Conservation (phyloP, 345 rosid genomes). For the Arabis hirsuta region DNA sequence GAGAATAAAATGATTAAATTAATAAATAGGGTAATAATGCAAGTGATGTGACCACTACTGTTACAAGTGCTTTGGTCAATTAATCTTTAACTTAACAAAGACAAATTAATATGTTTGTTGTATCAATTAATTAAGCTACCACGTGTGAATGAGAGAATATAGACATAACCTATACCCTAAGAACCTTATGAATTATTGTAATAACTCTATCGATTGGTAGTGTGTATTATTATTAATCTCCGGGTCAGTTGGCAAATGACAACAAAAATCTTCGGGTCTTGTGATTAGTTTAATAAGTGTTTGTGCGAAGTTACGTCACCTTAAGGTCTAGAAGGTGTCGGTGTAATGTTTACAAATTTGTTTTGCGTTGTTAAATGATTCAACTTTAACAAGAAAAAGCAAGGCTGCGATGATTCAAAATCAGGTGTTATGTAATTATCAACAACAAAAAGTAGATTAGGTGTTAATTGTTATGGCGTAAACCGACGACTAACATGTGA, state of each 20-base stretch:
- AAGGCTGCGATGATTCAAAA: constrained; percentile 26
- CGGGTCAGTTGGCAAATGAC: constrained; percentile 20
- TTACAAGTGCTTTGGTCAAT: constrained; percentile 28
- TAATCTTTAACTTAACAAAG: neutral
- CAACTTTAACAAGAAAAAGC: constrained; percentile 23
- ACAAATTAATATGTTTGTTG: neutral
- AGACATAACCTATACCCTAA: constrained; percentile 1
- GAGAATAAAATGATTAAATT: neutral
- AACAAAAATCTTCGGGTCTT: neutral
- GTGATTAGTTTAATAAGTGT: neutral
- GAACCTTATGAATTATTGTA: constrained; percentile 7
- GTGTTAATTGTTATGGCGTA: constrained; percentile 16
- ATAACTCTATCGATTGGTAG: neutral
- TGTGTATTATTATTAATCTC: constrained; percentile 29
- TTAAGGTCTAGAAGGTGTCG: constrained; percentile 23
- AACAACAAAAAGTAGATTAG: constrained; percentile 14
- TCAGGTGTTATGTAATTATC: constrained; percentile 30
- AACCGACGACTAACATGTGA: constrained; percentile 34
- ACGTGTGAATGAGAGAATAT: constrained; percentile 29
- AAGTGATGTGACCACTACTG: constrained; percentile 9
- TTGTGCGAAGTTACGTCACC: constrained; percentile 24
- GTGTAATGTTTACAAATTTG: constrained; percentile 1
- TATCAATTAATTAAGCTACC: constrained; percentile 30
- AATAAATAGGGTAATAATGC: constrained; percentile 25
- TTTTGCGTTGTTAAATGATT: neutral